Conservation (phyloP, 75 land plant genomes). For the Pinus albicaulis region DNA sequence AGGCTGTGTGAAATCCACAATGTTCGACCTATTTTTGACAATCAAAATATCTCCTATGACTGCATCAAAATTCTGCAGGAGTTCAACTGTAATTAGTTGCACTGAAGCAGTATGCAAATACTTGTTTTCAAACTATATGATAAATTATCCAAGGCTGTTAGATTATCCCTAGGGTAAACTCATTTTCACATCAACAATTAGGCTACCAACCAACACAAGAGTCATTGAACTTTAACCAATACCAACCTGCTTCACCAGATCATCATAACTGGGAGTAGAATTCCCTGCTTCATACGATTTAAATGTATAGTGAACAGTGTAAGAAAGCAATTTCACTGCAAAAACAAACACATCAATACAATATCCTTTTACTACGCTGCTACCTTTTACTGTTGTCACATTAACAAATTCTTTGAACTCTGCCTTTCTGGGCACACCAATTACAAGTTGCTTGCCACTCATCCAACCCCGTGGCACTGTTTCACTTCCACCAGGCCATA, state of each 20-base stretch:
- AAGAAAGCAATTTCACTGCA: conserved; percentile 38
- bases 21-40: conserved; percentile 26
- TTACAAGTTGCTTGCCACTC: conserved; percentile 50
- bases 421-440: conserved; percentile 57
- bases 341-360: conserved; percentile 66
- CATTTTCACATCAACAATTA: too few relatives aligned
- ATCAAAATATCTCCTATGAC: conserved; percentile 40
- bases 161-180: too few relatives aligned
- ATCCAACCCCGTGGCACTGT: conserved; percentile 66
- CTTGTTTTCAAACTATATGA: conserved; percentile 3
- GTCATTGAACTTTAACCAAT: too few relatives aligned
- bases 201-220: too few relatives aligned
- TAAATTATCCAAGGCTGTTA: background rate
- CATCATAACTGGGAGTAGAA: conserved; percentile 51
- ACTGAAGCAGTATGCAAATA: conserved; percentile 4
- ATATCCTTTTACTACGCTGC: conserved; percentile 34
- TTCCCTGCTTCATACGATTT: conserved; percentile 37
- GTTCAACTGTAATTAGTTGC: background rate
- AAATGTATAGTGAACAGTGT: conserved; percentile 42
- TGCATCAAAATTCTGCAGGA: conserved; percentile 33
- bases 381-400: conserved; percentile 4
- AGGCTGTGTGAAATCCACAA: conserved; percentile 40
- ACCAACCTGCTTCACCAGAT: conserved; percentile 50
- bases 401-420: conserved; percentile 47
- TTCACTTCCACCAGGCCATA: conserved; percentile 36